Base-by-base conservation (phyloP, 73 alveolate genomes). In the Blepharisma japonicum region DNA sequence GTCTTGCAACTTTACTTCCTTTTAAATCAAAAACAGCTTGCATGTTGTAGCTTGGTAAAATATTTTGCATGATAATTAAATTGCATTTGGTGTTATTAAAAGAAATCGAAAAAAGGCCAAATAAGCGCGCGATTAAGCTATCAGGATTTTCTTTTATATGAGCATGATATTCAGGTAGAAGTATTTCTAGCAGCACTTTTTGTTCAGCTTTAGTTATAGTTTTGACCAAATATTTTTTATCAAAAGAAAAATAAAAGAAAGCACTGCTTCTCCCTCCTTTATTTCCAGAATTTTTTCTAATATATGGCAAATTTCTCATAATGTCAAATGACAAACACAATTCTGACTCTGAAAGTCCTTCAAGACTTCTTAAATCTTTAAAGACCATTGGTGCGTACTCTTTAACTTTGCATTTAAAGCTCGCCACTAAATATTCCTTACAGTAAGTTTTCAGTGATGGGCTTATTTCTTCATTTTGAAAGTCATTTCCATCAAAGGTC, bases 351-450 rank as follows among this genome's bases (percentile, higher is more conserved):
- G 49, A 18, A 9, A 61, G 14, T 14, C 46, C 46, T 20, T 25
- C 18, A 8, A 18, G 11, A 9, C 23, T 61, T 39, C 74, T 14
- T 20, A 61, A 20, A 61, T 61, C n/a, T 18, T 61, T 14, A 61
- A 61, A 61, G 23, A 61, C 74, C 47, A 14, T 8, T 14, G 74
- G 74, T 8, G 50, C 39, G 5, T 61, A 25, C 14, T 14, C 23
- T 61, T 61, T 61, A 18, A 39, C 74, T 14, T 14, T 61, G 46
- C 74, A 61, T 61, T 61, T 61, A 61, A 61, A 61, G 47, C 46
- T 25, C 0, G 14, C 74, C 39, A 25, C 38, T 14, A 25, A 8
- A 61, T 61, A 61, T 14, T 61, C 46, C 11, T 14, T 61, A 61
- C 47, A 20, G 2, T 61, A 32, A 32, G 42, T 32, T 32, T 32